Evolutionary conservation across 345 rosid species (phyloP), one percentile per base, ranked within the genome.

Genomic region (Salix purpurea): DNA sequence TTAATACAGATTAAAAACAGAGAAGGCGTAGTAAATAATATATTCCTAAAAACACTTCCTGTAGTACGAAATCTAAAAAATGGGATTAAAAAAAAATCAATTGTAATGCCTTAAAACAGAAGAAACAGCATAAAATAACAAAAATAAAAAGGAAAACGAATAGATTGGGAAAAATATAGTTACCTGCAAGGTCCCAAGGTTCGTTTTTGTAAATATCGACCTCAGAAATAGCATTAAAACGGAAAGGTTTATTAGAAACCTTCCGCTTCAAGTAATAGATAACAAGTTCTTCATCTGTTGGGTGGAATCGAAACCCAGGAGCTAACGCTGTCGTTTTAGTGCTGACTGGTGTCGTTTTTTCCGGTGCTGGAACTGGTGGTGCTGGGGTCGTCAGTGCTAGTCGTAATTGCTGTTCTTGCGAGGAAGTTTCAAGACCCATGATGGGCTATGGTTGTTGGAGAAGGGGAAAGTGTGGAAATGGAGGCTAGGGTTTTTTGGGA

Each of bases 251-350:
- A 39, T 79, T 82, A 10, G 76, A 74, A 83, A 92, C 89, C 94
- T 92, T 92, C 74, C 97, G 82, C 84, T 91, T 94, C 85, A 94
- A 86, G 90, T 91, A 92, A 81, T 92, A 92, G 67, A 89, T 87
- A 15, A 90, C 91, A 24, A 92, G 86, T 76, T 94, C 97, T 77
- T 94, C 97, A n/a, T 90, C 98, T 3, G 97, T 92, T 1, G 98
- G 98, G 65, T 94, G 98, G 78, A 94, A 94, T 83, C 98, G 88
- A 56, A 92, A 92, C 18, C 98, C 98, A 30, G 98, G 98, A 48
- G 95, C 98, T 82, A 92, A 86, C 14, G 97, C 86, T 16, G 96
- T 85, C 3, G 90, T 84, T 61, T 68, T 76, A 19, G 40, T 34
- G 3, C 69, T 30, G 18, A 11, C 69, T 65, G 69, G 2, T 32